Base-by-base conservation (phyloP, 257 asterid species). In the Solanum habrochaites region DNA sequence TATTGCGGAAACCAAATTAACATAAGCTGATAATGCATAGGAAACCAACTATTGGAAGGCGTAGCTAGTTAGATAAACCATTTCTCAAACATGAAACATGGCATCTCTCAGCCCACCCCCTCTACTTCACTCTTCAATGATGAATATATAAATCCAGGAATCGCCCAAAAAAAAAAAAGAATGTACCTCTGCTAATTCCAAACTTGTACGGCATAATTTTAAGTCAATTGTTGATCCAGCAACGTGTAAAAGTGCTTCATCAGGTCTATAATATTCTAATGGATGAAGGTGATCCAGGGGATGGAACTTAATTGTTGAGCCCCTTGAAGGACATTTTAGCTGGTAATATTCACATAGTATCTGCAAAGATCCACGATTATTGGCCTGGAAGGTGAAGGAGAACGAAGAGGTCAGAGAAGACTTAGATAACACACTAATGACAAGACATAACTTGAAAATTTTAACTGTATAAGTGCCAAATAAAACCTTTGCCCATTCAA, bases 281-380 rank as follows among this genome's bases (percentile, higher is more conserved):
- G 99, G 98, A 89, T 97, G 98, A 88, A 97, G 91, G 91, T 97
- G 99, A 85, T 96, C 99, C 92, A 97, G 86, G 40, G 99, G 99
- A 85, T 95, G 98, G 89, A 97, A 96, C 88, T 87, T 95, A 85
- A 95, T 90, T 39, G 95, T 90, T 87, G 97, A 96, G 88, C 99
- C 99, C 88, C 90, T 94, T 49, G 90, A 9, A 23, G 99, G 99
- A 93, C 96, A 93, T 69, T 88, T 74, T 89, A 93, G 89, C 66
- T 90, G 91, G 85, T 96, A 94, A 90, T 96, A 97, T 90, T 96
- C 98, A 35, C 98, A 93, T 85, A 97, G 93, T 87, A 97, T 93
- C 92, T 92, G 98, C 90, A 97, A 93, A 32, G 98, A 95, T 85
- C 99, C 99, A 80, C 90, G 92, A 70, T 91, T 89, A 87, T 96